Conservation (phyloP, 257 asterid genomes). For the Ajuga chamaepitys region DNA sequence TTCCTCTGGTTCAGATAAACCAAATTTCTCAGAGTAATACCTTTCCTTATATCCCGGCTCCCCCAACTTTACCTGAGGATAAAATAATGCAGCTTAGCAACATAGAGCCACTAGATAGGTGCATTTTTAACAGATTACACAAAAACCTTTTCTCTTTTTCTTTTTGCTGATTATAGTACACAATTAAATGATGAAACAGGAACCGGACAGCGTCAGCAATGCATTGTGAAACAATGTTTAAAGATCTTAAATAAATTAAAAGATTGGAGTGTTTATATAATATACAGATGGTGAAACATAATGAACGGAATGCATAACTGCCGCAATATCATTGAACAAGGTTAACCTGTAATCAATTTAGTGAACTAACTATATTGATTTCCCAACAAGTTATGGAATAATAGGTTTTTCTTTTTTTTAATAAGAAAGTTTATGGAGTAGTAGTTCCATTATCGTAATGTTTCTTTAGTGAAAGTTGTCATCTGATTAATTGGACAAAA, state of each 20-base stretch:
- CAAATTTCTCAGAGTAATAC: conserved; percentile 86
- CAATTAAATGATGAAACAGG: not conserved
- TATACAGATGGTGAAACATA: not conserved
- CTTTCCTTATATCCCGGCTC: conserved; percentile 97
- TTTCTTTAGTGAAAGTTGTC: not conserved
- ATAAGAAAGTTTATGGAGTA: not conserved
- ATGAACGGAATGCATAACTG: not conserved
- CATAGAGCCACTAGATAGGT: conserved; percentile 3
- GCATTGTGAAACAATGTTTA: not conserved
- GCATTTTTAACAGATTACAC: conserved; percentile 4
- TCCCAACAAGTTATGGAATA: not conserved
- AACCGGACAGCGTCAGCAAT: not conserved
- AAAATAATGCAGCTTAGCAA: conserved; percentile 7
- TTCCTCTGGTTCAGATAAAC: conserved; percentile 47
- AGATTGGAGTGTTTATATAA: not conserved
- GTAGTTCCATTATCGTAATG: not conserved
- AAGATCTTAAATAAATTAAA: not conserved
- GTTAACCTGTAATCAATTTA: not conserved
- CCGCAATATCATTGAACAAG: not conserved
- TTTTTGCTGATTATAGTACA: too few species aligned
- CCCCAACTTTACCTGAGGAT: conserved; percentile 73
- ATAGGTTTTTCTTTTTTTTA: too few species aligned
- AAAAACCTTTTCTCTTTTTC: too few species aligned
- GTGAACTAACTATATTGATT: not conserved
- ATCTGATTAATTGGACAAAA: not conserved